Conservation (phyloP, 1,139 yeast genomes). For the Blastobotrys buckinghamii region DNA sequence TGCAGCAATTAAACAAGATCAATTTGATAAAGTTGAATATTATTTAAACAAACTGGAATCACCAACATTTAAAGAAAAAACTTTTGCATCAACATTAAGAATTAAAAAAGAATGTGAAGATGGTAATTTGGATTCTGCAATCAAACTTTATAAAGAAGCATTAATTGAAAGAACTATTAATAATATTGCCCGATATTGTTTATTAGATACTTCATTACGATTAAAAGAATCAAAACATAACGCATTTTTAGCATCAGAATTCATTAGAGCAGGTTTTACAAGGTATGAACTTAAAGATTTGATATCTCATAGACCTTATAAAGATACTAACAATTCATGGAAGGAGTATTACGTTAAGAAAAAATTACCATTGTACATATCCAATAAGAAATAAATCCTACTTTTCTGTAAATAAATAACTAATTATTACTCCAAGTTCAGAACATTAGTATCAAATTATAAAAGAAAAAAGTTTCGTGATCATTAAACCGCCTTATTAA, state of each 20-base stretch:
- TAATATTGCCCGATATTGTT: not conserved
- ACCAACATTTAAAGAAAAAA: not conserved
- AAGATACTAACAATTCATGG: not conserved
- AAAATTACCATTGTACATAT: not conserved
- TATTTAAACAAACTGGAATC: not conserved
- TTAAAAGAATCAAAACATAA: not conserved
- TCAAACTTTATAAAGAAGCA: conserved; percentile 8
- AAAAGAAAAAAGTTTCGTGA: not conserved
- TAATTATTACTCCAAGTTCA: too few species aligned
- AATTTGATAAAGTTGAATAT: conserved; percentile 5
- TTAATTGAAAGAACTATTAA: not conserved
- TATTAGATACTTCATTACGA: conserved; percentile 2
- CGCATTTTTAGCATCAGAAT: not conserved
- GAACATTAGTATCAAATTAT: too few species aligned
- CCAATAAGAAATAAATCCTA: not conserved
- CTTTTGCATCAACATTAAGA: not conserved
- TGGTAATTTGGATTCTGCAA: not conserved
- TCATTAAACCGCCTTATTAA: conserved; percentile 1
- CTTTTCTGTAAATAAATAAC: not conserved
- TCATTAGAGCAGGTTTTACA: not conserved
- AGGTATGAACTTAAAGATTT: not conserved
- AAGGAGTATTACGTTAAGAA: too few species aligned
- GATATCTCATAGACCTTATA: not conserved
- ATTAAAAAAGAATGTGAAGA: conserved; percentile 1
- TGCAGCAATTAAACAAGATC: conserved; percentile 6